phyloP scores from a whole-genome alignment of 345 rosid species.

The Acer yangbiense region DNA sequence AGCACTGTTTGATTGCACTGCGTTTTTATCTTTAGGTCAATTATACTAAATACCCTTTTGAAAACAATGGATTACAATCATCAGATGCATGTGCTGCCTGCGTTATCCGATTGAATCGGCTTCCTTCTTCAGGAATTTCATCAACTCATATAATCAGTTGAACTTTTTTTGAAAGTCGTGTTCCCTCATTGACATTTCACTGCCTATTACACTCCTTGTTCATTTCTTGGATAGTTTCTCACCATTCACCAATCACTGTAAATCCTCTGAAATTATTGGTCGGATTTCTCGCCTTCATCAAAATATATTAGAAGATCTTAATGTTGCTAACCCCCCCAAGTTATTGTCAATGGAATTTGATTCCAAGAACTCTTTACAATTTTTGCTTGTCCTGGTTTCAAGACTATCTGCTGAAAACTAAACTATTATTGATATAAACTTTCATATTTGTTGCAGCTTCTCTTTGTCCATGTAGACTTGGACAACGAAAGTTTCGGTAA shows the following conservation, averaged over 20 bases:
- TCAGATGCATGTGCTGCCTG: too few relatives aligned
- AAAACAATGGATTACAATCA: too few relatives aligned
- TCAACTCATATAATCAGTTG: background rate
- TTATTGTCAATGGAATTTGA: background rate
- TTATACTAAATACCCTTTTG: too few relatives aligned
- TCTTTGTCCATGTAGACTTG: constrained; percentile 8
- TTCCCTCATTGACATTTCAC: background rate
- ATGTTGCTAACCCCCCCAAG: background rate
- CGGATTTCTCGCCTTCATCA: background rate
- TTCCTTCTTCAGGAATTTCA: background rate
- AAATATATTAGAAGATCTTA: background rate
- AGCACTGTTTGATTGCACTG: background rate
- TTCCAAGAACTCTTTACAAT: background rate
- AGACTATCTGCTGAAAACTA: background rate
- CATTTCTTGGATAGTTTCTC: background rate
- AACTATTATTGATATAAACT: background rate
- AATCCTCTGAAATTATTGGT: background rate
- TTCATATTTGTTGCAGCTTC: constrained; percentile 6
- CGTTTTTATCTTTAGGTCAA: too few relatives aligned
- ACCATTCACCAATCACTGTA: background rate
- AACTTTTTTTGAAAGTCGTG: background rate
- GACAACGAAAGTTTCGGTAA: background rate
- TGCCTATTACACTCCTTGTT: background rate
- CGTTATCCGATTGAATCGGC: background rate
- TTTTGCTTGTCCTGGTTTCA: background rate